Conservation (phyloP, 805 yeast species). For the Candida xyloterini region DNA sequence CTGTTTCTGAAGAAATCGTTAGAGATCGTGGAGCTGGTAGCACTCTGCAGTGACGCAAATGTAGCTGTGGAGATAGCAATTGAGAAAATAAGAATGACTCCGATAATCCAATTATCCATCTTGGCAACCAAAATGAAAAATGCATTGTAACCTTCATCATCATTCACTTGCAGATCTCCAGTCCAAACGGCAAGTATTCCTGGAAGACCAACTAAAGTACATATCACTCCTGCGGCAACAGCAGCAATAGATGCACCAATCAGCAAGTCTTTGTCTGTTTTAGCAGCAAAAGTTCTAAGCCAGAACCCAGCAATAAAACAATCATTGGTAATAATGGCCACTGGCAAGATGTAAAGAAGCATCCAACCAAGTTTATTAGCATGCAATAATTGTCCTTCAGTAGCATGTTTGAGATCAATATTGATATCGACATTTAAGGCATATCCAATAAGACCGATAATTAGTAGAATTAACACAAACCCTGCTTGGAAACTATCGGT, state of each 20-base stretch:
- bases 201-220: conserved; percentile 72
- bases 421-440: conserved; percentile 67
- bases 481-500: conserved; percentile 87
- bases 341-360: conserved; percentile 73
- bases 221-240: conserved; percentile 56
- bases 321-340: conserved; percentile 88
- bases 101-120: conserved; percentile 85
- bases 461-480: conserved; percentile 60
- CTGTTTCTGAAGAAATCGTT: conserved; percentile 87
- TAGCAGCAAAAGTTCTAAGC: conserved; percentile 90
- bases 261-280: conserved; percentile 67
- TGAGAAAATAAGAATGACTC: conserved; percentile 73
- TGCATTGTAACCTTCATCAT: conserved; percentile 60
- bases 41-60: conserved; percentile 84
- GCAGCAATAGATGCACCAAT: conserved; percentile 78
- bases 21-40: conserved; percentile 82
- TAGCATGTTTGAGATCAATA: conserved; percentile 57
- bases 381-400: conserved; percentile 60
- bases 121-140: conserved; percentile 67
- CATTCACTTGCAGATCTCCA: conserved; percentile 54
- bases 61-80: conserved; percentile 81
- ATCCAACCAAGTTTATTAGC: conserved; percentile 84
- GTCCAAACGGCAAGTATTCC: conserved; percentile 93
- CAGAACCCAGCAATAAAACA: conserved; percentile 90
- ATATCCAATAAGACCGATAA: conserved; percentile 75